Evolutionary conservation across 345 rosid genomes (phyloP), one percentile per base, ranked within the genome.

Genomic region (Schrenkiella parvula): DNA sequence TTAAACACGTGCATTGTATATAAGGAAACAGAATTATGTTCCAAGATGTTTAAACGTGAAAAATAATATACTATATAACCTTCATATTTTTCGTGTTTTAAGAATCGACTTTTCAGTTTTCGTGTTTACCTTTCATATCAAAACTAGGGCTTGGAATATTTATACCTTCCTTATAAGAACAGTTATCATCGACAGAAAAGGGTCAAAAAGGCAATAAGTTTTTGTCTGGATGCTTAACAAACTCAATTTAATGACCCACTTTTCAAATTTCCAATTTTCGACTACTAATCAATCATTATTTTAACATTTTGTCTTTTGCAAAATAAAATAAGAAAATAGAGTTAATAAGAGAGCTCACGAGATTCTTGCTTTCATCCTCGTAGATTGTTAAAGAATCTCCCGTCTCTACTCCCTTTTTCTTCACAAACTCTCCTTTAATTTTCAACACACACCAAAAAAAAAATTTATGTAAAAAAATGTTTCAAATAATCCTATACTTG

Each of bases 331-430:
- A 62, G 15, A 51, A 29, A 25, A 34, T 44, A 22, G 46, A 57
- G 14, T 10, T 43, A 72, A 14, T 7, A 54, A 47, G 81, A 66
- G 55, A 59, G 81, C 93, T 93, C 90, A 93, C 98, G 75, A 85
- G 82, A 31, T 87, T 85, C 80, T 79, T 82, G 88, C 82, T 59
- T 70, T 86, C 86, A 63, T 93, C 98, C 79, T 89, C 89, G 81
- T 83, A 89, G 50, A 93, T 74, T 35, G 76, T 77, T 15, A 93
- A 84, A 64, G 53, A 73, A 82, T 93, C 98, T 55, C 92, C 87
- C 8, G 11, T 79, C 32, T 80, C 77, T 42, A 84, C 17, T 73
- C 79, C 71, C 72, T 85, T 79, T 66, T 78, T 80, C 71, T 31
- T 82, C 38, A 88, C 88, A 76, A 93, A 88, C 12, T 86, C 84